These are phyloP conservation scores for Pogostemon cablin DNA, from an alignment of 257 asterid genomes.

Conservation along the genomic window DNA sequence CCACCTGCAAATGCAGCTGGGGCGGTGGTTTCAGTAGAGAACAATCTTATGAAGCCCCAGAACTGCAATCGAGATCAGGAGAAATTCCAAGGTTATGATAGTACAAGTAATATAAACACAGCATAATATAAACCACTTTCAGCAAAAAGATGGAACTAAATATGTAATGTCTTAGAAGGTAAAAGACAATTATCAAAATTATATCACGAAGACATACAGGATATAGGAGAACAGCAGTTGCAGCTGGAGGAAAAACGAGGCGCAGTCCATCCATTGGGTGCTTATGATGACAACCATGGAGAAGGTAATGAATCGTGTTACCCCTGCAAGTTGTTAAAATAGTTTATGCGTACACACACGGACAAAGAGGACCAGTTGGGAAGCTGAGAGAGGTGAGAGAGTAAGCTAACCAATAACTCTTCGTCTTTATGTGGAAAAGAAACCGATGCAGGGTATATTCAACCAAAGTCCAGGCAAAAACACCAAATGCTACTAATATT, in stretches of 20 bases:
- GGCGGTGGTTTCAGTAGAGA: constrained; percentile 58
- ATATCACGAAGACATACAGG: constrained; percentile 51
- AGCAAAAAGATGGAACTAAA: neutral
- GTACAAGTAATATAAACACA: neutral
- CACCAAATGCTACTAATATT: constrained; percentile 47
- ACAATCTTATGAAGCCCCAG: constrained; percentile 54
- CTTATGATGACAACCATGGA: constrained; percentile 93
- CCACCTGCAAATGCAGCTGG: constrained; percentile 89
- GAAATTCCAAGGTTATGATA: neutral
- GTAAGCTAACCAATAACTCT: constrained; percentile 57
- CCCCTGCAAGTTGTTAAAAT: constrained; percentile 54
- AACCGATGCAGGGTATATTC: constrained; percentile 77
- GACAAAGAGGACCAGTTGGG: neutral
- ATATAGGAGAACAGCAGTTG: constrained; percentile 56
- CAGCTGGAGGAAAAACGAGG: constrained; percentile 88
- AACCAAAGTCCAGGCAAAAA: constrained; percentile 69
- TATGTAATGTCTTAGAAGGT: neutral
- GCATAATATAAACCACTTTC: neutral
- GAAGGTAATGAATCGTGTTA: constrained; percentile 74
- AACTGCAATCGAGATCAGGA: constrained; percentile 52
- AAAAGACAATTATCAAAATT: neutral
- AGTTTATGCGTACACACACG: neutral
- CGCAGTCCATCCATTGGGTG: constrained; percentile 91
- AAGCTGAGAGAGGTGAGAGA: neutral
- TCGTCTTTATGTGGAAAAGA: constrained; percentile 72